Base-by-base conservation (phyloP, 345 rosid species). In the Cardiospermum halicacabum region DNA sequence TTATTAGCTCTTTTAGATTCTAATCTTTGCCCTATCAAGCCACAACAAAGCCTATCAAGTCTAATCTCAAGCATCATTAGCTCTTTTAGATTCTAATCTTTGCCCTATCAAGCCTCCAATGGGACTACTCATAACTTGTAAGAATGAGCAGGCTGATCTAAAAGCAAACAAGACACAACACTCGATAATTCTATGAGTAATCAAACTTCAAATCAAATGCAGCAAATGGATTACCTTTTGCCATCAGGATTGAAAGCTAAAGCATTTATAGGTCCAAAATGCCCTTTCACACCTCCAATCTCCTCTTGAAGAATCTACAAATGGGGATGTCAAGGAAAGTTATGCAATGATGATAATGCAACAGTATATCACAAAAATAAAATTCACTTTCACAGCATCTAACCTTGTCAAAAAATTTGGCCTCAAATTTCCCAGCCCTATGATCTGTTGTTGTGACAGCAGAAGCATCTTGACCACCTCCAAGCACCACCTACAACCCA, bases 391-490 rank as follows among this genome's bases (percentile, higher is more conserved):
- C 32, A 18, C 13, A 32, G 53, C 47, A 50, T 16, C 7, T 58
- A 68, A 88, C 95, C 91, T 88, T 88, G 73, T 91, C 96, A 43
- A 50, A 94, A 71, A 91, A 94, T 69, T 91, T 94, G 59, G 99
- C 97, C 70, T 94, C 99, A 34, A 94, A 94, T 76, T 94, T 91
- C 57, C 99, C 97, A 39, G 99, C 96, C 70, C 96, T 93, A 73
- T 91, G 97, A 71, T 94, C 97, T 18, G 97, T 91, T 37, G 96
- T 94, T 5, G 99, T 94, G 56, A 94, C 96, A 56, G 99, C 77
- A 49, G 97, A 91, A 56, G 99, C 93, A 74, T 91, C 96, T 71
- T 91, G 99, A 75, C 99, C 99, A 76, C 99, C 97, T 75, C 99
- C 97, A 78, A 94, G 91, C 59, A 94, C 96, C 75, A 91, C 96